Conservation (phyloP, 1,284 basidiomycete genomes). For the Microbotryum lychnidis-dioicae region DNA sequence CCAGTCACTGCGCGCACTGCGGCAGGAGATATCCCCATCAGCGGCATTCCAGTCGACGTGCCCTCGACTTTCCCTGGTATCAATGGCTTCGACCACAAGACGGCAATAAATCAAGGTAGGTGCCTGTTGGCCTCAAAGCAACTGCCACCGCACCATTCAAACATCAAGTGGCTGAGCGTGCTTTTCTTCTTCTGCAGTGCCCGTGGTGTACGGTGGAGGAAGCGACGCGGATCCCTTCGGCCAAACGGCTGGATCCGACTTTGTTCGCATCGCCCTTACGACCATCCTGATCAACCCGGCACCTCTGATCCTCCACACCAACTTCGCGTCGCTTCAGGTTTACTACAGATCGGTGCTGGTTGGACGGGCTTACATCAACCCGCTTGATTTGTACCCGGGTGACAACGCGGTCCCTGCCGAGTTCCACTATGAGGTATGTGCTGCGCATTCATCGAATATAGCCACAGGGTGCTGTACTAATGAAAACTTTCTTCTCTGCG, state of each 20-base stretch:
- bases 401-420: conserved; percentile 51
- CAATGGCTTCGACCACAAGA: conserved; percentile 31
- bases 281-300: conserved; percentile 57
- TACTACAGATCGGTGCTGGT: conserved; percentile 49
- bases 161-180: conserved; percentile 26
- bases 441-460: no score
- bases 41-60: conserved; percentile 51
- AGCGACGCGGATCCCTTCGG: conserved; percentile 10
- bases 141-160: neutral
- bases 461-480: no score
- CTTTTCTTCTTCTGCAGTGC: conserved; percentile 33
- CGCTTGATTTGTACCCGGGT: conserved; percentile 51
- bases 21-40: conserved; percentile 60
- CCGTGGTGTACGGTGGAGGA: conserved; percentile 15
- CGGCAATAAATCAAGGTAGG: conserved; percentile 27
- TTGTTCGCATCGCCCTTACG: conserved; percentile 40
- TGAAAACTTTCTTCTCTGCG: neutral
- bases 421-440: conserved; percentile 53
- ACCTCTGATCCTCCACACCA: conserved; percentile 57
- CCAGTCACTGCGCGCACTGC: conserved; percentile 54
- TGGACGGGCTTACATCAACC: conserved; percentile 42
- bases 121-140: conserved; percentile 9
- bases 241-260: conserved; percentile 7
- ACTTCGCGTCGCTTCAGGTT: conserved; percentile 54
- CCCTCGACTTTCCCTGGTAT: conserved; percentile 6